Evolutionary conservation across 2,329 filamentous ascomycete genomes (phyloP).

Genomic region (Biscogniauxia marginata): DNA sequence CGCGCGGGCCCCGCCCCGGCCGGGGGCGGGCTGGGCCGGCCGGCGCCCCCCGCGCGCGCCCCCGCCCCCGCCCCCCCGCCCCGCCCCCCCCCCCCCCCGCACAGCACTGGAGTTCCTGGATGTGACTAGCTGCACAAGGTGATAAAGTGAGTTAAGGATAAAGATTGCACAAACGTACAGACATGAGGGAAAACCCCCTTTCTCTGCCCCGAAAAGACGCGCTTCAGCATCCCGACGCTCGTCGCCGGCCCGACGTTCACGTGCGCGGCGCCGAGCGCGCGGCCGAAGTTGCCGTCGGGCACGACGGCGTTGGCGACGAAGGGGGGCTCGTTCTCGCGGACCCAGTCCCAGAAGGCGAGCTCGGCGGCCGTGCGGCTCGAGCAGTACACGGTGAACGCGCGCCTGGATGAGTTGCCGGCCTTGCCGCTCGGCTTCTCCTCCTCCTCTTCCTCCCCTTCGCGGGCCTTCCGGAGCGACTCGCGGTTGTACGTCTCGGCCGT

Average conservation of each 20-base stretch:
- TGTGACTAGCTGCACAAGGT: neutral
- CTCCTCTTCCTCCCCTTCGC: neutral
- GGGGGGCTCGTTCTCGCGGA: neutral
- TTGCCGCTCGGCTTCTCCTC: neutral
- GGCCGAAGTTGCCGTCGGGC: neutral
- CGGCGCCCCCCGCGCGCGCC: too few relatives aligned
- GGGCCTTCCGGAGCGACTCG: neutral
- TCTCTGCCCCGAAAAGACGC: neutral
- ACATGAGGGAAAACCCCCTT: neutral
- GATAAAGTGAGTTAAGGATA: neutral
- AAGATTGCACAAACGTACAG: neutral
- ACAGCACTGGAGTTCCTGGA: too few relatives aligned
- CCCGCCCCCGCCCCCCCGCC: too few relatives aligned
- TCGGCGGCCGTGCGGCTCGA: neutral
- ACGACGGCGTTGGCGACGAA: neutral
- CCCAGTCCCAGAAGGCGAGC: neutral
- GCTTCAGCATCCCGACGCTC: neutral
- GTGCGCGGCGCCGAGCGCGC: neutral
- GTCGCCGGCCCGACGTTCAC: neutral
- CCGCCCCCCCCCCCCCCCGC: too few relatives aligned
- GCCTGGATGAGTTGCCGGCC: neutral
- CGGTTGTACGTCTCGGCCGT: neutral
- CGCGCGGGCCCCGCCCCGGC: too few relatives aligned
- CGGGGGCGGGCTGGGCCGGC: too few relatives aligned
- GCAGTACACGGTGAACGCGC: neutral